Evolutionary conservation across 148 eudicot genomes (phyloP).

Genomic region (Chenopodium suecicum): DNA sequence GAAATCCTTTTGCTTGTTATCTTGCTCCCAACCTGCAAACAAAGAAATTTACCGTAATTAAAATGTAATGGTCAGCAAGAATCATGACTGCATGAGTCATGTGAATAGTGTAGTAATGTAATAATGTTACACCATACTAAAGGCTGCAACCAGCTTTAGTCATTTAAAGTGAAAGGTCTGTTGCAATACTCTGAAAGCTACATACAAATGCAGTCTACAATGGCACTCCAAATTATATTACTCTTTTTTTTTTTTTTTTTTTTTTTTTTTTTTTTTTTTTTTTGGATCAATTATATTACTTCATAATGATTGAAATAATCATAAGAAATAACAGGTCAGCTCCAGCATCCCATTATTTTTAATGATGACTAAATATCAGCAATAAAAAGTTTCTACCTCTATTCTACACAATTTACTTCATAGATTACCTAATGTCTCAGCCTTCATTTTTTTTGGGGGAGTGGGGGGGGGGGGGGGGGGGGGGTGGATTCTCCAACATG

Average conservation of each 20-base stretch:
- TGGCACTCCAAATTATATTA: background rate
- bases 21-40: slow-evolving; percentile 76
- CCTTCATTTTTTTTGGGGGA: background rate
- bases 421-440: no score
- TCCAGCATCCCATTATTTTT: background rate
- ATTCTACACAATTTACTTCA: background rate
- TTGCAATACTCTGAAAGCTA: background rate
- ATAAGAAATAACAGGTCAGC: background rate
- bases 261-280: no score
- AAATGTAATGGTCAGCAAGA: background rate
- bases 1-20: slow-evolving; percentile 82
- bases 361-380: background rate
- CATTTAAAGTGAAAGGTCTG: background rate
- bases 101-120: background rate
- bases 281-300: no score
- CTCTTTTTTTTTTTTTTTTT: no score
- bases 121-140: background rate
- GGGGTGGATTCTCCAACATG: no score
- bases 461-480: background rate
- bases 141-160: background rate
- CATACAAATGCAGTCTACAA: background rate
- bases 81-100: background rate
- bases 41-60: slow-evolving; percentile 5
- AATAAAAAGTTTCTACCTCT: background rate
- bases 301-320: background rate